These are phyloP conservation scores for Penicilliopsis zonata DNA, from an alignment of 495 filamentous ascomycete genomes.

Conservation along the genomic window DNA sequence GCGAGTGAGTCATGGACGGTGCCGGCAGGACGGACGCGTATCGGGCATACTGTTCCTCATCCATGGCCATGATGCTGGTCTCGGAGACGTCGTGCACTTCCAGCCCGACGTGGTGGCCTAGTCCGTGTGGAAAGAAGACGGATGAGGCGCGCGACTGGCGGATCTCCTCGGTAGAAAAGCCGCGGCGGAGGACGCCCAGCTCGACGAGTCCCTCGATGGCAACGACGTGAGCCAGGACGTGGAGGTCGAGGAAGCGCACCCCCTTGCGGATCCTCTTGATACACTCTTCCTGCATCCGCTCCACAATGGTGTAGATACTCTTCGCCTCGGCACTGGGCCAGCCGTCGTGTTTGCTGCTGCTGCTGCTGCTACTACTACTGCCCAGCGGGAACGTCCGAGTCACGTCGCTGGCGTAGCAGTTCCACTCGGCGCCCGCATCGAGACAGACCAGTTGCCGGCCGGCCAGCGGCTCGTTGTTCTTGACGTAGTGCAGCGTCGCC, in stretches of 20 bases:
- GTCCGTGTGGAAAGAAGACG: slow-evolving; percentile 86
- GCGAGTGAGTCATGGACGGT: slow-evolving; percentile 11
- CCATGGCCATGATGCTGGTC: slow-evolving; percentile 29
- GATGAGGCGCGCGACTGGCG: slow-evolving; percentile 51
- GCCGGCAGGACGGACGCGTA: slow-evolving; percentile 12
- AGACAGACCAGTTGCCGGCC: slow-evolving; percentile 62
- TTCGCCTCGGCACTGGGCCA: slow-evolving; percentile 52
- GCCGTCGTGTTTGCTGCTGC: too few relatives aligned
- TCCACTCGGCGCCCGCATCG: slow-evolving; percentile 77
- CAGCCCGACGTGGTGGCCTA: slow-evolving; percentile 81
- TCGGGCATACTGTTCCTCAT: slow-evolving; percentile 8
- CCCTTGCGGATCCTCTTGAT: slow-evolving; percentile 55
- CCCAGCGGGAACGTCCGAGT: slow-evolving; percentile 74
- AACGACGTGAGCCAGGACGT: slow-evolving; percentile 59
- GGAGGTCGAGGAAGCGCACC: slow-evolving; percentile 52
- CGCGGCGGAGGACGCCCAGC: slow-evolving; percentile 49
- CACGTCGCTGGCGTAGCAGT: slow-evolving; percentile 82
- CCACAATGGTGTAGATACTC: slow-evolving; percentile 63
- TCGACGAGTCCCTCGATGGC: slow-evolving; percentile 56
- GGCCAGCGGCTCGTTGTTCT: slow-evolving; percentile 59
- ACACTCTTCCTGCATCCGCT: slow-evolving; percentile 72
- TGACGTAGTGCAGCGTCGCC: slow-evolving; percentile 72
- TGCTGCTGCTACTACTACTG: too few relatives aligned
- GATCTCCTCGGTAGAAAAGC: slow-evolving; percentile 50
- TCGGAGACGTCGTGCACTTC: slow-evolving; percentile 77